These are phyloP conservation scores for Linnemannia elongata DNA, from an alignment of 192 early-diverging fungal species.

Conservation along the genomic window DNA sequence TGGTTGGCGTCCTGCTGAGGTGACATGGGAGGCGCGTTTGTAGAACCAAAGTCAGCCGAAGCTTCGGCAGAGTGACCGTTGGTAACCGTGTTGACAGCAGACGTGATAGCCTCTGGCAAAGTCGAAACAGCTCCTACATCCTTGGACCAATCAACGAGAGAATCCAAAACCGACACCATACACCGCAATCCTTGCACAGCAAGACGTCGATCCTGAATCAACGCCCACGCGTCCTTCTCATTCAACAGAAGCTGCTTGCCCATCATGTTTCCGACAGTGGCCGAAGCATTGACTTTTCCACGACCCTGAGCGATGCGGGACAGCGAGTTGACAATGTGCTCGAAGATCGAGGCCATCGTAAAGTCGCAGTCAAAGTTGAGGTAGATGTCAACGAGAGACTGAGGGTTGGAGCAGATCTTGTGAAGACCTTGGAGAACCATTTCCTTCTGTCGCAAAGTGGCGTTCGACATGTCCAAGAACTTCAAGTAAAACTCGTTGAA, in stretches of 20 bases:
- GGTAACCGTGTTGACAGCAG: slow-evolving; percentile 15
- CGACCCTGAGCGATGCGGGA: slow-evolving; percentile 61
- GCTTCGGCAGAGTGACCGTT: slow-evolving; percentile 38
- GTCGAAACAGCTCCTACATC: slow-evolving; percentile 46
- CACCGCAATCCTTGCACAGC: slow-evolving; percentile 67
- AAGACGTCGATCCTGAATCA: slow-evolving; percentile 59
- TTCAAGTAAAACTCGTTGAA: slow-evolving; percentile 92
- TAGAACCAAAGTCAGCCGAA: slow-evolving; percentile 20
- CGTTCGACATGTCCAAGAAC: slow-evolving; percentile 82
- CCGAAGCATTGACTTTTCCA: slow-evolving; percentile 49
- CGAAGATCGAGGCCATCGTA: slow-evolving; percentile 88
- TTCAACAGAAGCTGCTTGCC: slow-evolving; percentile 55
- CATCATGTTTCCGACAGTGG: slow-evolving; percentile 59
- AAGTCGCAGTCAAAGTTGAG: slow-evolving; percentile 95
- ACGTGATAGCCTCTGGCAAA: slow-evolving; percentile 36
- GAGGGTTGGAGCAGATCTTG: slow-evolving; percentile 79
- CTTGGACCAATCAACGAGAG: slow-evolving; percentile 78
- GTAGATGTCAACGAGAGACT: slow-evolving; percentile 90
- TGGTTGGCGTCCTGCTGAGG: slow-evolving; percentile 21
- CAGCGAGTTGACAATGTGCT: slow-evolving; percentile 82
- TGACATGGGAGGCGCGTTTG: slow-evolving; percentile 19
- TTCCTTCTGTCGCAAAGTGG: slow-evolving; percentile 76
- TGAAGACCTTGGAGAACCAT: slow-evolving; percentile 81
- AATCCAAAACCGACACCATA: slow-evolving; percentile 72
- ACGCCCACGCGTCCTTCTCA: slow-evolving; percentile 53